Evolutionary conservation across 345 rosid species (phyloP).

Genomic region (Lepidium sativum): DNA sequence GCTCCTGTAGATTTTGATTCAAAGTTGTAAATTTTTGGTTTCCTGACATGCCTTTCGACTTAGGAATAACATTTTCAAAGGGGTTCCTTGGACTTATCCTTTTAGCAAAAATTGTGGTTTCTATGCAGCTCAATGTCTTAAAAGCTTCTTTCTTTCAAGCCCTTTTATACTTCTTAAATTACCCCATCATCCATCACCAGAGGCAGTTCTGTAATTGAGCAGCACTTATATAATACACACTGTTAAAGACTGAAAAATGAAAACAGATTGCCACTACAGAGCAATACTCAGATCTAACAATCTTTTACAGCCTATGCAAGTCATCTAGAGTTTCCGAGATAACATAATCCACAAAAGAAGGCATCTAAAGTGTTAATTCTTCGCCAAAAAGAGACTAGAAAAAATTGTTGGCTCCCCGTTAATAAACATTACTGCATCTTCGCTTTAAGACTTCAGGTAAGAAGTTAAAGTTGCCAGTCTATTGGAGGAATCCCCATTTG

Average conservation of each 20-base stretch:
- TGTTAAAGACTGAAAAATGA: neutral
- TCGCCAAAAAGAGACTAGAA: slow-evolving; percentile 4
- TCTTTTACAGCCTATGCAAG: slow-evolving; percentile 1
- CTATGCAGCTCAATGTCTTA: neutral
- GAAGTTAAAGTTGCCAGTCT: slow-evolving; percentile 76
- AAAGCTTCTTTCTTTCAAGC: slow-evolving; percentile 6
- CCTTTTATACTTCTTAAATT: neutral
- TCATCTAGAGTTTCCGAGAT: too few relatives aligned
- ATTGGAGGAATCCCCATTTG: slow-evolving; percentile 53
- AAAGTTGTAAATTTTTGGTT: slow-evolving; percentile 13
- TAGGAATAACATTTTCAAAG: neutral
- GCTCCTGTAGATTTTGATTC: slow-evolving; percentile 13
- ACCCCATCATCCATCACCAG: neutral
- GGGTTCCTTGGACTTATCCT: neutral
- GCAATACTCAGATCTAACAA: neutral
- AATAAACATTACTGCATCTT: neutral
- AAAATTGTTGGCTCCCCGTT: neutral
- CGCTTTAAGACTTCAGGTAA: neutral
- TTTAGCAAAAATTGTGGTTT: neutral
- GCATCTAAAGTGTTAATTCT: neutral
- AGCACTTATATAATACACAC: neutral
- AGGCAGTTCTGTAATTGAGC: neutral
- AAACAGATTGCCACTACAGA: neutral
- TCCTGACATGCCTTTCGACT: neutral
- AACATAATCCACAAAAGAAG: slow-evolving; percentile 8